Base-by-base conservation (phyloP, 768 basidiomycete genomes). In the Lactarius akahatsu region DNA sequence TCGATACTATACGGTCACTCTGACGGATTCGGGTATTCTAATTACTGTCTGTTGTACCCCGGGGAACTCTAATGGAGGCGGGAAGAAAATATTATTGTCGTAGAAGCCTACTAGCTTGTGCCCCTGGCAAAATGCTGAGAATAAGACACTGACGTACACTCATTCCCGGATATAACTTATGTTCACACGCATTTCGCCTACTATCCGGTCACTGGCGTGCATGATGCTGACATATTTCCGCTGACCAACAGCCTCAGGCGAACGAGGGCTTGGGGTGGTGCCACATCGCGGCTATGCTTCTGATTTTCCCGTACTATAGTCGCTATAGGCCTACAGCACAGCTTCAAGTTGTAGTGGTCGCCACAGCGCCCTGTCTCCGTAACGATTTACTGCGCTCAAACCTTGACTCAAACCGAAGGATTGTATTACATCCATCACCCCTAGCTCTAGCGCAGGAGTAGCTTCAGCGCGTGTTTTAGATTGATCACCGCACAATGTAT, bases 1-100 rank as follows among this genome's bases (percentile, higher is more conserved):
- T 65, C 34, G 13, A 8, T 54, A 58, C 11, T 62, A 18, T 62
- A 66, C 23, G 41, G 32, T 16, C 32, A 57, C 40, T 32, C 52
- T 28, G 45, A 52, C 30, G 40, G 55, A 38, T 62, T 58, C 26
- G 28, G 30, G 30, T 36, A 28, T 62, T 52, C 32, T 26, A 52
- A 52, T 52, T 52, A 1, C n/a, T 50, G 47, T 50, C 23, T 50
- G 47, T 50, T 50, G 47, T 50, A 50, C 23, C 47, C 47, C 23
- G 23, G 8, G 50, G 26, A 28, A 23, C 26, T 50, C 47, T 52
- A 52, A 52, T 26, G n/a, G n/a, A 52, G 16, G 38, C 38, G 38
- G 38, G 15, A 15, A 15, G 15, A 18, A 41, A 52, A 15, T 4
- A 52, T 40, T 41, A 10, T 1, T 10, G 23, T 41, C 38, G 5